Evolutionary conservation across 805 yeast genomes (phyloP), one percentile per base, ranked within the genome.

Genomic region (Teunomyces gatunensis): DNA sequence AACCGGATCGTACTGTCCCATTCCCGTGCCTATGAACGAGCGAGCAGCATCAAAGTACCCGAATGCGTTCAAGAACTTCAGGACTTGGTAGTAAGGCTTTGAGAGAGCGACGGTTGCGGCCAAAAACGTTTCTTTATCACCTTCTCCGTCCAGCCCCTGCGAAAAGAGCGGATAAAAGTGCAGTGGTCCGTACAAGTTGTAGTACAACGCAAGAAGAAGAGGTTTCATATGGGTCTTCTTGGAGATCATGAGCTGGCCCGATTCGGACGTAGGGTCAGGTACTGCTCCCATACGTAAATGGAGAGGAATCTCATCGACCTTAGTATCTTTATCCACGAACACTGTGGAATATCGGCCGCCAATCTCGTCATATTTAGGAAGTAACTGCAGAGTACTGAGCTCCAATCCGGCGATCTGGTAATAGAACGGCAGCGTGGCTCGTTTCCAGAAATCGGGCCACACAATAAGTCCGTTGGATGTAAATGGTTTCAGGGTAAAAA

Each of bases 401-500:
- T 55, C 48, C 21, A 81, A 69, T 2, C 81, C 87, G 0, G 88
- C 88, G 53, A 89, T 81, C 27, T 80, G 78, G 64, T 85, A 89
- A 57, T 78, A 85, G 33, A 69, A 68, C 5, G 96, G 96, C 1
- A 87, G 79, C 1, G 91, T 87, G 5, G 91, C 82, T 54, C 96
- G 76, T 63, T 84, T 79, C 96, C 96, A 89, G 63, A 83, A 89
- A 65, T 89, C 96, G 1, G 96, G 95, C 92, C 95, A 89, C 2
- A 83, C 72, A 28, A 85, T 74, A 62, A 85, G 63, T 3, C 87
- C 86, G 33, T 68, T 63, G 11, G 67, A 60, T 25, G 49, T 72
- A 65, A 78, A 88, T 0, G 88, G 83, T 39, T 81, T 80, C 10
- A 69, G 64, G 3, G 67, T 68, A 60, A 89, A 85, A 18, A 87